These are phyloP conservation scores for Willaertia magna DNA, from an alignment of 208 protist genomes.

Conservation along the genomic window DNA sequence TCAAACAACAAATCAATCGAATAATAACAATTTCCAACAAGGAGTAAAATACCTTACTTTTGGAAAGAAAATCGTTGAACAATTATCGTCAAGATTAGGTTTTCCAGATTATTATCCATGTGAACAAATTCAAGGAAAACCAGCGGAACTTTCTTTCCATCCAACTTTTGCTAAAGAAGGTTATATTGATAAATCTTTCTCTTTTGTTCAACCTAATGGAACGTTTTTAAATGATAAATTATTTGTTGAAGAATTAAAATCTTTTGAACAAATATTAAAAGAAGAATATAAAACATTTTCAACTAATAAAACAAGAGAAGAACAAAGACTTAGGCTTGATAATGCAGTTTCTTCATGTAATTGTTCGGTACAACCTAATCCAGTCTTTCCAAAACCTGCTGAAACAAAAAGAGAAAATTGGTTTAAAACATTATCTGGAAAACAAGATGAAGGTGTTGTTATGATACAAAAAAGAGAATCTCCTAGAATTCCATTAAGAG, in stretches of 20 bases:
- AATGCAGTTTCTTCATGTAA: neutral
- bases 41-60: neutral
- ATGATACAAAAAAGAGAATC: neutral
- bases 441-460: neutral
- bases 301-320: slow-evolving; percentile 1
- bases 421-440: neutral
- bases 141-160: neutral
- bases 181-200: neutral
- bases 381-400: neutral
- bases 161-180: neutral
- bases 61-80: neutral
- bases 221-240: neutral
- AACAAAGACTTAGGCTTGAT: neutral
- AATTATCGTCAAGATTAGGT: neutral
- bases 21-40: neutral
- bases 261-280: neutral
- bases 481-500: neutral
- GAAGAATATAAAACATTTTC: neutral
- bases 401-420: neutral
- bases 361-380: neutral
- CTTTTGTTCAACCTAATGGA: neutral
- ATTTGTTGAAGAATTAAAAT: neutral
- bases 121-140: neutral
- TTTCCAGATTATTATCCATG: neutral
- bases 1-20: neutral